Percentiles rank a stretch among this genome's conserved stretches.
Evolutionary conservation across 208 protist genomes (phyloP).

Genomic region (Crithidia sp.): DNA sequence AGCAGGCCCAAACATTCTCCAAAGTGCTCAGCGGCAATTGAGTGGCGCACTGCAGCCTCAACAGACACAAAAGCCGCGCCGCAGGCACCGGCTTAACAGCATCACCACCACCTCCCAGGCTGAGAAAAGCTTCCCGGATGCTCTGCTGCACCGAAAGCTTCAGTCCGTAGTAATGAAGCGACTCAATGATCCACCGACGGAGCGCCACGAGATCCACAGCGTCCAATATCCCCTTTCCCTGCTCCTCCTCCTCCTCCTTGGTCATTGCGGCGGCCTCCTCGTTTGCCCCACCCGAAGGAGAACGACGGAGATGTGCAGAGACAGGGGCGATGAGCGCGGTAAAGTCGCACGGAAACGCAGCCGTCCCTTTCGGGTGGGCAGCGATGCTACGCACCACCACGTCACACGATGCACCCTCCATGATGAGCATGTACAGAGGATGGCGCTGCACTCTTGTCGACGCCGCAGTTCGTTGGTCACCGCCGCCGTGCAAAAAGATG

Average conservation of each 20-base stretch:
- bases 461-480: not conserved
- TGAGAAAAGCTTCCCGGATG: not conserved
- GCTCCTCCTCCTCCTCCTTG: not conserved
- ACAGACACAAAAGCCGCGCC: conserved; percentile 14
- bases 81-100: not conserved
- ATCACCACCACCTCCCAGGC: not conserved
- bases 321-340: conserved; percentile 6
- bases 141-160: not conserved
- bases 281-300: not conserved
- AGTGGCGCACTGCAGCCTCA: conserved; percentile 31
- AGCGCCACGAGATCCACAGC: conserved; percentile 7
- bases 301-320: not conserved
- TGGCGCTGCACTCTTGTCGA: conserved; percentile 6
- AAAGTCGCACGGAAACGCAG: conserved; percentile 47
- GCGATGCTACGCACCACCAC: conserved; percentile 31
- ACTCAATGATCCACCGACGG: conserved; percentile 43
- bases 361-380: conserved; percentile 29
- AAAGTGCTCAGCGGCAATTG: conserved; percentile 30
- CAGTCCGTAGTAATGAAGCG: conserved; percentile 45
- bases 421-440: conserved; percentile 44
- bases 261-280: not conserved
- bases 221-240: too few relatives aligned
- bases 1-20: conserved; percentile 36
- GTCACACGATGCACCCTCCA: conserved; percentile 13
- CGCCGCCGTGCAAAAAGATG: conserved; percentile 41